Evolutionary conservation across 2,329 filamentous ascomycete species (phyloP).

Genomic region (Arthrobotrys sinensis): DNA sequence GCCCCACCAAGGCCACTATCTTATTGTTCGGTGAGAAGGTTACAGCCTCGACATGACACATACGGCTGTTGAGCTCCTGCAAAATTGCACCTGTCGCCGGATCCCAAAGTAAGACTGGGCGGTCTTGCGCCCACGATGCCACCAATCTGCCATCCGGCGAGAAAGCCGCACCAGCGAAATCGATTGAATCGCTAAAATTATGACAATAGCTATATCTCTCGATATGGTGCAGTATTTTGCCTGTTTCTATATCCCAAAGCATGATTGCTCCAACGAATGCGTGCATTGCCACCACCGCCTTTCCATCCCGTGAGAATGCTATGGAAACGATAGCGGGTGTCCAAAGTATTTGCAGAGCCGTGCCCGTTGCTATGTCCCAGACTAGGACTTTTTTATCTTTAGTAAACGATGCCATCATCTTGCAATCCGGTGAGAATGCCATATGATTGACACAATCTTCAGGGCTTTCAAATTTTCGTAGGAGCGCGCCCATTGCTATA

Average conservation of each 20-base stretch:
- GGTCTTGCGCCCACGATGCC: conserved; percentile 73
- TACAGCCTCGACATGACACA: too few species aligned
- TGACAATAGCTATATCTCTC: too few species aligned
- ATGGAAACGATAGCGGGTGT: too few species aligned
- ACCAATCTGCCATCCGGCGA: conserved; percentile 78
- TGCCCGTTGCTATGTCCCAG: conserved; percentile 10
- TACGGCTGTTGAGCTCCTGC: too few species aligned
- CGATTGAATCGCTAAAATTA: too few species aligned
- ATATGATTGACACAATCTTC: not conserved
- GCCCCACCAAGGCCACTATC: too few species aligned
- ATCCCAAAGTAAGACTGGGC: conserved; percentile 28
- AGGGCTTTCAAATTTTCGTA: not conserved
- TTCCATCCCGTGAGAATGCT: too few species aligned
- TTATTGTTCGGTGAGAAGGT: too few species aligned
- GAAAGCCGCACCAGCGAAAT: conserved; percentile 71
- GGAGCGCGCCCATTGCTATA: not conserved
- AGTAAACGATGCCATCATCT: conserved; percentile 76
- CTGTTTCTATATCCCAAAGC: too few species aligned
- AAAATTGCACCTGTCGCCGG: not conserved
- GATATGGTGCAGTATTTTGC: not conserved
- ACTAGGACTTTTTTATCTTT: not conserved
- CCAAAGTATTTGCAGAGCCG: not conserved
- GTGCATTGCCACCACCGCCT: too few species aligned
- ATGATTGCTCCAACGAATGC: too few species aligned
- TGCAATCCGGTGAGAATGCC: conserved; percentile 80